Base-by-base conservation (phyloP, 2,329 filamentous ascomycete species). In the Fusarium sp. region DNA sequence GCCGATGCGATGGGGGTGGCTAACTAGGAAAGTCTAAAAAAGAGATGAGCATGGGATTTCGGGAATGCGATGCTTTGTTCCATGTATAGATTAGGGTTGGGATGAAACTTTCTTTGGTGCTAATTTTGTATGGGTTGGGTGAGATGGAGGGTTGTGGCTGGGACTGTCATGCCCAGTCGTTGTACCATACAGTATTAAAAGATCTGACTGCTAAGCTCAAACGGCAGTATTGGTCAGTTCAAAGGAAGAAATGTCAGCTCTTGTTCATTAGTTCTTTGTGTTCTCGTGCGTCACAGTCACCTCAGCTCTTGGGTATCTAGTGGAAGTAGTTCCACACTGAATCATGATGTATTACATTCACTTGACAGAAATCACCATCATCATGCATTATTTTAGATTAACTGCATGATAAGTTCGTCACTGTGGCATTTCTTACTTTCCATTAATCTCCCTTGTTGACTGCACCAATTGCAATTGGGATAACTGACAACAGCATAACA, bases 1-100 rank as follows among this genome's bases (percentile, higher is more conserved):
- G 40, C 23, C 38, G 49, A 16, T n/a, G 41, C 18, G 41, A 12
- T 57, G 44, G 30, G 20, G 59, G 61, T 50, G 61, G 58, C 58
- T 40, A 28, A 65, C 62, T 65, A 65, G 61, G 53, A 23, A 61
- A 61, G 61, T 65, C 16, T 61, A 65, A 65, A 59, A 65, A 65
- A 40, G 7, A 51, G n/a, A 28, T 46, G 58, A 45, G 36, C 28
- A 61, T 42, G 61, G 42, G 33, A 36, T 50, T 65, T 50, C 18
- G 30, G 47, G 49, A 65, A 61, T 44, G 30, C 47, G 54, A 66
- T 65, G 23, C n/a, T 66, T 56, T 51, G n/a, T 47, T 53, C 61
- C 31, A 65, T 49, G 62, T 45, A 61, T 55, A 61, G 54, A 47
- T 26, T 13, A 38, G 28, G 18, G 20, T 20, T 18, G 40, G 16